Base-by-base conservation (phyloP, 495 filamentous ascomycete genomes). In the Trichodelitschia bisporula region DNA sequence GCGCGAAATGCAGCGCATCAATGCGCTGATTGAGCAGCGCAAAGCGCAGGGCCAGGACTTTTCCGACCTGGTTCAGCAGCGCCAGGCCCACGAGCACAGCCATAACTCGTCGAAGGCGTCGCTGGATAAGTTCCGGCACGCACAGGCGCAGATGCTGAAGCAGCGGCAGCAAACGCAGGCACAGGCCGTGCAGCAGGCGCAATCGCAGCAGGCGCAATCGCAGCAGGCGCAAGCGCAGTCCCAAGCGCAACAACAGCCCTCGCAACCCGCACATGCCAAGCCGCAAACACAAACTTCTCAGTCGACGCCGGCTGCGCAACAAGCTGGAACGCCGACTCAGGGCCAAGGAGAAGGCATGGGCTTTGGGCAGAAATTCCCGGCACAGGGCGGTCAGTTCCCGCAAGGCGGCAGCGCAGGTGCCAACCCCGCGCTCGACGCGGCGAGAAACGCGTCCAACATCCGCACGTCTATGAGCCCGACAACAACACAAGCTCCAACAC, bases 51-150 rank as follows among this genome's bases (percentile, higher is more conserved):
- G 29, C 4, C 40, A 40, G 21, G 37, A 40, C 11, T 15, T 43
- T 20, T 29, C 40, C 10, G 40, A 43, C 19, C 9, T 43, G 13
- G 16, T 37, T 4, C 21, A 21, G 15, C 32, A 33, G 20, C 36
- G 36, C 29, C 3, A 19, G 11, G 14, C 32, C 8, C 17, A 26
- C 19, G 34, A 43, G 32, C 27, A 37, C 21, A 34, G 41, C 5
- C 38, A 36, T 15, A 15, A 29, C 14, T 27, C 23, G 4, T 31
- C 29, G 2, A 39, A 41, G 21, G 15, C 31, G 14, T 44, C 26
- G 23, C 19, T 38, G 3, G 38, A 44, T 11, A 33, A 34, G 3
- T 44, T 44, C 19, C 31, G 38, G 30, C 38, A 36, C 24, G 35
- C 32, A 15, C 38, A 44, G 21, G n/a, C 4, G 4, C 19, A 34